Evolutionary conservation across 2,329 filamentous ascomycete species (phyloP).

Genomic region (Xylaria sp.): DNA sequence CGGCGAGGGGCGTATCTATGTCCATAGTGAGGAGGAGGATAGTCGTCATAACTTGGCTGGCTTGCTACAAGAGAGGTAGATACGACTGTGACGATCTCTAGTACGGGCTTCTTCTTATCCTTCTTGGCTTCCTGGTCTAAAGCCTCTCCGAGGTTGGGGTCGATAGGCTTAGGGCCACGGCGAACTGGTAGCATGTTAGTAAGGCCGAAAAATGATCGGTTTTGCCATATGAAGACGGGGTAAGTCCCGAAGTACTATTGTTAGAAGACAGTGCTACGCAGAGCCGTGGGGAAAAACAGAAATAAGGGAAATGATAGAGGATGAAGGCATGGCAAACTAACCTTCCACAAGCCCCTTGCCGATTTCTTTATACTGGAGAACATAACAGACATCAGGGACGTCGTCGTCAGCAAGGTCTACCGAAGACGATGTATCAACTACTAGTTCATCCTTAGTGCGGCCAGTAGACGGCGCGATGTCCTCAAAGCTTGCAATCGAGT

Average conservation of each 20-base stretch:
- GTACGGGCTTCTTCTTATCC: conserved; percentile 48
- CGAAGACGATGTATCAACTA: conserved; percentile 6
- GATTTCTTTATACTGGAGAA: conserved; percentile 53
- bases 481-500: conserved; percentile 50
- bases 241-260: background rate
- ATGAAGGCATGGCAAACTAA: conserved; percentile 29
- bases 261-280: background rate
- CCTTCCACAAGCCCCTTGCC: conserved; percentile 51
- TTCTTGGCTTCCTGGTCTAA: conserved; percentile 36
- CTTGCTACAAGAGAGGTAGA: conserved; percentile 39
- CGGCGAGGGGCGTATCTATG: background rate
- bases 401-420: conserved; percentile 43
- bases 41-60: conserved; percentile 34
- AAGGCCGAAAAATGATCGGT: background rate
- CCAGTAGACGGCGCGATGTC: conserved; percentile 42
- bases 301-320: background rate
- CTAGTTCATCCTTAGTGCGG: background rate
- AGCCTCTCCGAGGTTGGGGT: conserved; percentile 47
- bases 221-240: background rate
- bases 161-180: conserved; percentile 54
- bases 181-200: conserved; percentile 46
- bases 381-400: conserved; percentile 56
- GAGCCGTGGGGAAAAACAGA: background rate
- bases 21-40: conserved; percentile 32
- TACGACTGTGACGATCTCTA: conserved; percentile 58